Evolutionary conservation across 2,329 filamentous ascomycete species (phyloP), one percentile per base, ranked within the genome.

Genomic region (Scytalidium sp.): DNA sequence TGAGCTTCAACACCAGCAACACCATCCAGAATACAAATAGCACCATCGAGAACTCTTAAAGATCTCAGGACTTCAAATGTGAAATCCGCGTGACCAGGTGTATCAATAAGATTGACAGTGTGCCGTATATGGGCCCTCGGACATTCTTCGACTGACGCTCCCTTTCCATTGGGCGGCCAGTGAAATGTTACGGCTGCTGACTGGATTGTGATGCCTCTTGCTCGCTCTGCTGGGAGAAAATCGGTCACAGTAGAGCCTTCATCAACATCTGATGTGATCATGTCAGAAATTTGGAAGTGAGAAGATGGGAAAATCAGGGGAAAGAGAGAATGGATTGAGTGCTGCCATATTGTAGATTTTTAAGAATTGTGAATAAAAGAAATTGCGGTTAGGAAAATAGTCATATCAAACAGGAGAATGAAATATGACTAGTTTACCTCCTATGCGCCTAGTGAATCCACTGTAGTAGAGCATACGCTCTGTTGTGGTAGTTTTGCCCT

Each of bases 381-480:
- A 29, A 29, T 29, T 36, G 13, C 17, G 32, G 17, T n/a, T 36
- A 45, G 3, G 22, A 23, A 29, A n/a, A 32, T 15, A 42, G 11
- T 36, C 22, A 29, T 17, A 44, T 40, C 3, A 20, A 27, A 21
- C 17, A 40, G 17, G 19, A n/a, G 21, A 13, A 20, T 15, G 40
- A 42, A 49, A 47, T n/a, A 19, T 15, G 5, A n/a, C 13, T 36
- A n/a, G 15, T 9, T 56, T 73, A 81, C 79, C 77, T 72, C 94
- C 94, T 63, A 97, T 84, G 67, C 92, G 80, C 57, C 89, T 80
- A 9, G 92, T 96, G 54, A 92, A 85, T 44, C 94, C 93, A 66
- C 90, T 95, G 64, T 97, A 96, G 66, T 91, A 97, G 63, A 99
- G 87, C 93, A 97, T 97, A 51, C 94, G 91, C 82, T 99, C 94